Percentiles rank a stretch among this genome's conserved stretches.
phyloP scores from a whole-genome alignment of 140 eudicot species.

The Oenanthe javanica region DNA sequence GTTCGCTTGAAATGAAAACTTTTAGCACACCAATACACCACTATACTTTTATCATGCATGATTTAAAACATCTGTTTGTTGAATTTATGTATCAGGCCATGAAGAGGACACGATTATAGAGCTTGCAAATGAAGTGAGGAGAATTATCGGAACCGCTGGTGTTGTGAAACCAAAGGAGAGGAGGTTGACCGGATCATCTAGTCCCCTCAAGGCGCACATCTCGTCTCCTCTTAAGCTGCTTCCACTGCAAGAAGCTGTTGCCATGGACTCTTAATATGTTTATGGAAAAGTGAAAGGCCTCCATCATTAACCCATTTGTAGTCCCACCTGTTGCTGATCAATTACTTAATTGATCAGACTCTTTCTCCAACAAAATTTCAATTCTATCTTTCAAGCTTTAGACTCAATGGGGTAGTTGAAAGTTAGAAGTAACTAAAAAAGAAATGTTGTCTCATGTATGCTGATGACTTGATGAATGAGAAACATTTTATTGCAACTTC shows the following conservation, averaged over 20 bases:
- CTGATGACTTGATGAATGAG: not conserved
- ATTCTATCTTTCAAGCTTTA: not conserved
- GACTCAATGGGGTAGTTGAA: not conserved
- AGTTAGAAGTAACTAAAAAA: not conserved
- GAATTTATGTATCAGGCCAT: conserved; percentile 47
- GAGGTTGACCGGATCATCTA: conserved; percentile 41
- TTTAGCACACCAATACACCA: not conserved
- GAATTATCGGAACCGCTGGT: conserved; percentile 39
- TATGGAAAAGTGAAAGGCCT: not conserved
- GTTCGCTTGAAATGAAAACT: not conserved
- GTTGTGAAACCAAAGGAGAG: conserved; percentile 37
- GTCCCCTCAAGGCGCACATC: conserved; percentile 36
- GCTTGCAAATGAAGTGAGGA: conserved; percentile 90
- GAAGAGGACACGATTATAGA: conserved; percentile 86
- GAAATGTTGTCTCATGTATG: not conserved
- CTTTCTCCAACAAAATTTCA: not conserved
- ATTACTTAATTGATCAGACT: not conserved
- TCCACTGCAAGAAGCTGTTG: conserved; percentile 53
- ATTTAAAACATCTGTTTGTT: not conserved
- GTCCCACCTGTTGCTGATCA: not conserved
- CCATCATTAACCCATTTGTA: not conserved
- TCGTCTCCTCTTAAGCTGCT: conserved; percentile 41
- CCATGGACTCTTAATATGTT: conserved; percentile 40
- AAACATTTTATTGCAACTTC: not conserved
- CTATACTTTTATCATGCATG: not conserved